Conservation (phyloP, 139 green algal genomes). For the Haematococcus lacustris region DNA sequence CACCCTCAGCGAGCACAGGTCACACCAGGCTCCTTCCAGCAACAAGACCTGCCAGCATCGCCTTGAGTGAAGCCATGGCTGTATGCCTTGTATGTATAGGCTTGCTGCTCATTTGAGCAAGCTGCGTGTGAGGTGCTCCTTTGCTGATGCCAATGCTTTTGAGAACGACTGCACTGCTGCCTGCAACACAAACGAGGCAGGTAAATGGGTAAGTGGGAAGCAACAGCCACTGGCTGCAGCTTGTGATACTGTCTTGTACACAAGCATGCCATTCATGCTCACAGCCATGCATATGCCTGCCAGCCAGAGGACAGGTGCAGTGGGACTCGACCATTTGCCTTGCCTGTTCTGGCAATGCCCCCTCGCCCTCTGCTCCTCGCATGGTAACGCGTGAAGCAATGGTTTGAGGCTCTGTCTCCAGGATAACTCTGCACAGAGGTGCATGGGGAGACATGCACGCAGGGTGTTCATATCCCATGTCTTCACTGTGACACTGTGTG, state of each 20-base stretch:
- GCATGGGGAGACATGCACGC: neutral
- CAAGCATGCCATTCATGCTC: neutral
- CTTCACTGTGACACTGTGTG: neutral
- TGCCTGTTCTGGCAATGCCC: slow-evolving; percentile 76
- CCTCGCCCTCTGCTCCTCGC: slow-evolving; percentile 74
- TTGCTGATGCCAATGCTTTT: slow-evolving; percentile 77
- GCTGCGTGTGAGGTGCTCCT: slow-evolving; percentile 82
- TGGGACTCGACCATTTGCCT: neutral
- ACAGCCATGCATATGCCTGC: neutral
- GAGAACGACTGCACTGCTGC: slow-evolving; percentile 67
- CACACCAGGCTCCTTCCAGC: too few species aligned
- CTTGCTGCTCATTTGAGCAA: slow-evolving; percentile 77
- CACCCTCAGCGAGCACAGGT: too few species aligned
- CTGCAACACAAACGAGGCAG: neutral
- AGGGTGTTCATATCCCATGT: too few species aligned
- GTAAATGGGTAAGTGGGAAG: neutral
- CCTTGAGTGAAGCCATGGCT: too few species aligned
- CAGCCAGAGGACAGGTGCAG: neutral
- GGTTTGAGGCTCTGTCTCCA: slow-evolving; percentile 87
- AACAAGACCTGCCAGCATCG: too few species aligned
- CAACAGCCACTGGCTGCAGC: neutral
- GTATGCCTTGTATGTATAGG: too few species aligned
- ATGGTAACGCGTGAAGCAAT: slow-evolving; percentile 93
- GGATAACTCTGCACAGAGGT: slow-evolving; percentile 67
- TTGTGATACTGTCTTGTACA: neutral